These are phyloP conservation scores for Rhynchospora pubera DNA, from an alignment of 176 grass and related monocot genomes.

Conservation along the genomic window DNA sequence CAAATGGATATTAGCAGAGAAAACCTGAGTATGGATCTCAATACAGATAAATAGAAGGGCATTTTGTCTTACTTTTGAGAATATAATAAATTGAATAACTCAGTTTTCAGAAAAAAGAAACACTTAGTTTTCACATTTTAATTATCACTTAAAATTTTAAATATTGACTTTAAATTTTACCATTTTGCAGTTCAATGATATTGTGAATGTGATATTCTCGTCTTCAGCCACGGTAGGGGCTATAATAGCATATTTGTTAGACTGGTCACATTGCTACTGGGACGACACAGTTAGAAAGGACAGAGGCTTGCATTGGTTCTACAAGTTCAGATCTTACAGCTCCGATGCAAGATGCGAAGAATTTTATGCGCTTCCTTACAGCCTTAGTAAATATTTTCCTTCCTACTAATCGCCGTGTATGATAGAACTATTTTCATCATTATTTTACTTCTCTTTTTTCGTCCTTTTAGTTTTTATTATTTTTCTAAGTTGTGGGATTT, in stretches of 20 bases:
- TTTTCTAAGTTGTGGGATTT: neutral
- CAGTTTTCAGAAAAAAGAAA: neutral
- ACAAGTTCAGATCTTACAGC: slow-evolving; percentile 63
- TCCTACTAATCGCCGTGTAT: slow-evolving; percentile 34
- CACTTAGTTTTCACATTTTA: slow-evolving; percentile 6
- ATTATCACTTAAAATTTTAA: slow-evolving; percentile 8
- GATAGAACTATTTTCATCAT: neutral
- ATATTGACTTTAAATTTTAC: neutral
- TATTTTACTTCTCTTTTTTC: neutral
- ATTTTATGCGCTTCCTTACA: slow-evolving; percentile 78
- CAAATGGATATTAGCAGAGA: neutral
- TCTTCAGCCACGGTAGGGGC: slow-evolving; percentile 80
- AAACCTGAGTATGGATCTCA: neutral
- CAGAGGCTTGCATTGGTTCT: slow-evolving; percentile 72
- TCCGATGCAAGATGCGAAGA: slow-evolving; percentile 65
- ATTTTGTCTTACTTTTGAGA: neutral
- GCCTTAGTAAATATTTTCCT: slow-evolving; percentile 85
- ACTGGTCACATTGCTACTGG: slow-evolving; percentile 56
- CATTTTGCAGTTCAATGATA: slow-evolving; percentile 72
- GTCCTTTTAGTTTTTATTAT: neutral
- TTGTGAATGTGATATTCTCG: slow-evolving; percentile 86
- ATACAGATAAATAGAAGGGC: neutral
- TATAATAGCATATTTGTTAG: slow-evolving; percentile 69
- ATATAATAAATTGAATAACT: neutral
- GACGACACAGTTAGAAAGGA: slow-evolving; percentile 50